phyloP scores from a whole-genome alignment of 306 rosid genomes.

The Parietaria judaica region DNA sequence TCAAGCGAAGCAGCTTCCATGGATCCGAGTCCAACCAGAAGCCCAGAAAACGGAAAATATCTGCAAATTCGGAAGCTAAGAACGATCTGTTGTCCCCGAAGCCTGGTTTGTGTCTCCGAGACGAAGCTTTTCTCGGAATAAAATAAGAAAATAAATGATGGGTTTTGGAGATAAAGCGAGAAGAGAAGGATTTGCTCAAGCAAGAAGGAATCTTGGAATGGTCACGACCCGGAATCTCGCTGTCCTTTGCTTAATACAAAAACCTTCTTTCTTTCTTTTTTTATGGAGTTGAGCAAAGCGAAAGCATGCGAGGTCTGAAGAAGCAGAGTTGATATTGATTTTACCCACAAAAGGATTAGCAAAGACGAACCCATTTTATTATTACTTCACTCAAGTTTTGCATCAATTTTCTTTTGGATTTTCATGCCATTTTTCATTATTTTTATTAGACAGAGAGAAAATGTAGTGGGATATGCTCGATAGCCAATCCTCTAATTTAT shows the following conservation, averaged over 20 bases:
- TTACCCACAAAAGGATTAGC: neutral
- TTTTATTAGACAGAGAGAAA: neutral
- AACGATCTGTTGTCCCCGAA: neutral
- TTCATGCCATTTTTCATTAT: neutral
- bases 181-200: conserved; percentile 9
- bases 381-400: neutral
- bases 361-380: conserved; percentile 2
- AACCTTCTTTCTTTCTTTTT: neutral
- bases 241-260: conserved; percentile 3
- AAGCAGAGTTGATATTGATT: conserved; percentile 3
- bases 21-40: neutral
- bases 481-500: too few species aligned
- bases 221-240: conserved; percentile 11
- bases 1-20: conserved; percentile 11
- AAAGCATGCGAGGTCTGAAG: neutral
- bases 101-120: conserved; percentile 4
- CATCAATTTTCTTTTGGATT: neutral
- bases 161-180: neutral
- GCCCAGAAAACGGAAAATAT: neutral
- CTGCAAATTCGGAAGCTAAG: conserved; percentile 6
- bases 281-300: neutral
- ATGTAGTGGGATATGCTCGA: too few species aligned
- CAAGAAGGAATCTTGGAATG: conserved; percentile 4
- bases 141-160: neutral
- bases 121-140: conserved; percentile 1